Base-by-base conservation (phyloP, 106 monocot genomes). In the Dendrobium chrysotoxum region DNA sequence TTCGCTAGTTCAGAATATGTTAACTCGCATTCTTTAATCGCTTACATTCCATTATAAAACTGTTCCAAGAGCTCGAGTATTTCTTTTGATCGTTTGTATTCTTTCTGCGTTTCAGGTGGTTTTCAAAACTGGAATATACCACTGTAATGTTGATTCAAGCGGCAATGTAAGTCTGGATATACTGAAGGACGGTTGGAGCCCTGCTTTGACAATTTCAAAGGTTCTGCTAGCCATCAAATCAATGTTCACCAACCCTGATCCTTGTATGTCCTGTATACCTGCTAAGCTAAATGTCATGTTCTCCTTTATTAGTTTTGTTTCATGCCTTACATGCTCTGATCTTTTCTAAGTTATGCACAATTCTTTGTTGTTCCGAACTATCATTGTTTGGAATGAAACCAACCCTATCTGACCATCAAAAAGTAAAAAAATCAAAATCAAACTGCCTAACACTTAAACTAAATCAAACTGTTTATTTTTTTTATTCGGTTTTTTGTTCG, bases 41-140 rank as follows among this genome's bases (percentile, higher is more conserved):
- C 20, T n/a, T 61, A 5, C 11, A 23, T 61, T 61, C 8, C n/a
- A 61, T 23, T 23, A 61, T 61, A 61, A 23, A 1, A 61, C 8
- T 61, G 7, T 23, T 7, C 2, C n/a, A 61, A 61, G 20, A 61
- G 21, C 61, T 61, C 6, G 23, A 61, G n/a, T 23, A 11, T 13
- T 50, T 50, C 13, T 6, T 61, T 61, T 61, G n/a, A n/a, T n/a
- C 20, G 5, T 23, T 61, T 61, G 7, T 61, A 61, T 61, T 23
- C 61, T 61, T 78, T 72, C 81, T 79, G 50, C 20, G 31, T 61
- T 77, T 31, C 82, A 96, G 96, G 96, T 96, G 44, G 68, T 67
- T 38, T 97, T 92, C 75, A 97, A 85, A 82, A 97, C 96, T 42
- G 85, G 96, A 39, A 97, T 97, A 40, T 97, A 92, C 78, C 96